phyloP scores from a whole-genome alignment of 345 rosid species.

The Eucalyptus decipiens region DNA sequence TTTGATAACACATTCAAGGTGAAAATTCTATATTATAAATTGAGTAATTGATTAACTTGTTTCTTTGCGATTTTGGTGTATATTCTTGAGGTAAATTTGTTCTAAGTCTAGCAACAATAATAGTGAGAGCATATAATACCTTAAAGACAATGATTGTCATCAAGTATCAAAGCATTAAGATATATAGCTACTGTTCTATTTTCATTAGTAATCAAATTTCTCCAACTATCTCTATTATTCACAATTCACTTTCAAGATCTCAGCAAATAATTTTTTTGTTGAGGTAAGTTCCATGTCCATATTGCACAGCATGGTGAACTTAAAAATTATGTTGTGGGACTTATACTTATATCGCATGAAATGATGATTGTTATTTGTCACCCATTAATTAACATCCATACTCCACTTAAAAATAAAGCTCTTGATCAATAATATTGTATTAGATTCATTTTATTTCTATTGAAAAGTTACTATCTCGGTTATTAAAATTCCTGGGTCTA shows the following conservation, averaged over 20 bases:
- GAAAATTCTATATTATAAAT: too few species aligned
- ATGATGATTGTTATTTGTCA: neutral
- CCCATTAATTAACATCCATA: neutral
- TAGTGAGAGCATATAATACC: too few species aligned
- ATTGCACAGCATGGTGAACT: neutral
- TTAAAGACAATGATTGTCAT: too few species aligned
- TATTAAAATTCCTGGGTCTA: neutral
- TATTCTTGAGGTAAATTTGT: too few species aligned
- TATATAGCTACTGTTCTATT: too few species aligned
- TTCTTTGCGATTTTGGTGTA: too few species aligned
- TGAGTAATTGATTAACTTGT: too few species aligned
- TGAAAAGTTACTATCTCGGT: neutral
- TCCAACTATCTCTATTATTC: neutral
- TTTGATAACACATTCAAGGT: too few species aligned
- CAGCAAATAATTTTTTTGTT: neutral
- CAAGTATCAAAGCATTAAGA: too few species aligned
- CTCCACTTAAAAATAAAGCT: neutral
- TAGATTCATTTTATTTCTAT: neutral
- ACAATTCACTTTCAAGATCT: neutral
- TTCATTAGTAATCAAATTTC: too few species aligned
- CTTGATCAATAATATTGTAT: neutral
- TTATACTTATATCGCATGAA: neutral
- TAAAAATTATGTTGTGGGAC: neutral
- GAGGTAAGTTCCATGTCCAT: neutral
- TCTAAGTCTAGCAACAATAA: too few species aligned